Evolutionary conservation across 768 basidiomycete species (phyloP).

Genomic region (Trametes coccinea): DNA sequence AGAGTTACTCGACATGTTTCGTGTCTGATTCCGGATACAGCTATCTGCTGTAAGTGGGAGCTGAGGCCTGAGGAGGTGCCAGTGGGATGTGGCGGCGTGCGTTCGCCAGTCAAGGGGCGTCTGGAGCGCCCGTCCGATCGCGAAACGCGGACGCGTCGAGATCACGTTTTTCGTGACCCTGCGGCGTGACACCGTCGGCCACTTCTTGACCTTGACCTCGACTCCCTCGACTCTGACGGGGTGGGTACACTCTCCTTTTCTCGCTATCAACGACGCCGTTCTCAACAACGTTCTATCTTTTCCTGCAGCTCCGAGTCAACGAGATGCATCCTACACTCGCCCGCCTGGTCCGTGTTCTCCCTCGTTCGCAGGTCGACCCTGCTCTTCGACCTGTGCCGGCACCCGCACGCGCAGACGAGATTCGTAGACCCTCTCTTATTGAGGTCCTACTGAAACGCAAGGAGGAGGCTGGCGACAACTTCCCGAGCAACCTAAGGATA

Average conservation of each 20-base stretch:
- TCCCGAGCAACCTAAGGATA: conserved; percentile 52
- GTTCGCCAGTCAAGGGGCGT: neutral
- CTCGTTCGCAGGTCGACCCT: conserved; percentile 34
- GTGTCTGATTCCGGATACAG: neutral
- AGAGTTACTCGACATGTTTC: conserved; percentile 5
- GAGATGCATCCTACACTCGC: conserved; percentile 36
- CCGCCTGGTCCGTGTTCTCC: conserved; percentile 41
- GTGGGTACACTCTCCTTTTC: neutral
- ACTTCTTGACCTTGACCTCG: neutral
- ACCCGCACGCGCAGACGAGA: conserved; percentile 28
- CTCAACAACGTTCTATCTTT: neutral
- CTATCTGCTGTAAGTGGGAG: too few species aligned
- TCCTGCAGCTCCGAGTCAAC: neutral
- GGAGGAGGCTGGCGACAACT: conserved; percentile 39
- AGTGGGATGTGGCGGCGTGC: too few species aligned
- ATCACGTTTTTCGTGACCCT: conserved; percentile 2
- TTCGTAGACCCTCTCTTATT: conserved; percentile 37
- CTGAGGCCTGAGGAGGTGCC: too few species aligned
- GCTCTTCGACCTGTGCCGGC: conserved; percentile 26
- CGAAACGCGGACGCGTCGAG: neutral
- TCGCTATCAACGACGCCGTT: neutral
- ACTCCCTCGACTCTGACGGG: neutral
- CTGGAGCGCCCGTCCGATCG: neutral
- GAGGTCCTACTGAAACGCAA: conserved; percentile 44
- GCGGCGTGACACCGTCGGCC: neutral